Base-by-base conservation (phyloP, 768 basidiomycete species). In the Pleurotus sapidus region DNA sequence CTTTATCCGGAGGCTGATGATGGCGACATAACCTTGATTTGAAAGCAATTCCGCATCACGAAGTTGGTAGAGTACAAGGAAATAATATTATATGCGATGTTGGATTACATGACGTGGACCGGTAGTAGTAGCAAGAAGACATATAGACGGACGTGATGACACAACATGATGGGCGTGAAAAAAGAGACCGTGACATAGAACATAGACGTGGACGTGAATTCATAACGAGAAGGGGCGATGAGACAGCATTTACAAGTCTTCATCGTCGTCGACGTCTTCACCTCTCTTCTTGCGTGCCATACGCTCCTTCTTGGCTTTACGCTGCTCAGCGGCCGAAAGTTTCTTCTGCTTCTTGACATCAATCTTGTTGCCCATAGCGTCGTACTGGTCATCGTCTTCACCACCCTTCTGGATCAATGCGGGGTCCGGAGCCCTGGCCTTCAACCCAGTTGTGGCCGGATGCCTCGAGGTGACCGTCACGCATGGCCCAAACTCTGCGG, bases 371-470 rank as follows among this genome's bases (percentile, higher is more conserved):
- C 96, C 96, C 91, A 99, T 92, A 20, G 97, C 97, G 71, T 99
- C 97, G 70, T 91, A 98, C 66, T 83, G 77, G 40, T 85, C 94
- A 49, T 95, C 93, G 60, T 97, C 95, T 64, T 93, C 93, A 49
- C 88, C 95, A 5, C 84, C 90, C 68, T 84, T 84, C 86, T 94
- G 91, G 84, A n/a, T 97, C 97, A 66, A 99, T 98, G 58, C 95
- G 87, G 45, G 94, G 73, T 9, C 96, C 96, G 17, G 93, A 82
- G 56, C 97, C 97, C 74, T 99, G 97, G 48, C 97, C 97, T 76
- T 98, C 97, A 68, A 97, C 94, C 96, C 95, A 97, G 84, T 97
- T 96, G 83, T 96, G 94, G 60, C 95, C 95, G 45, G 95, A 98
- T 5, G 96, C 94, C 79, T 95, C 93, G 62, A 98, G 87, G 65